Evolutionary conservation across 108 stramenopile genomes (phyloP).

Genomic region (Cyclostephanos invisitatus): DNA sequence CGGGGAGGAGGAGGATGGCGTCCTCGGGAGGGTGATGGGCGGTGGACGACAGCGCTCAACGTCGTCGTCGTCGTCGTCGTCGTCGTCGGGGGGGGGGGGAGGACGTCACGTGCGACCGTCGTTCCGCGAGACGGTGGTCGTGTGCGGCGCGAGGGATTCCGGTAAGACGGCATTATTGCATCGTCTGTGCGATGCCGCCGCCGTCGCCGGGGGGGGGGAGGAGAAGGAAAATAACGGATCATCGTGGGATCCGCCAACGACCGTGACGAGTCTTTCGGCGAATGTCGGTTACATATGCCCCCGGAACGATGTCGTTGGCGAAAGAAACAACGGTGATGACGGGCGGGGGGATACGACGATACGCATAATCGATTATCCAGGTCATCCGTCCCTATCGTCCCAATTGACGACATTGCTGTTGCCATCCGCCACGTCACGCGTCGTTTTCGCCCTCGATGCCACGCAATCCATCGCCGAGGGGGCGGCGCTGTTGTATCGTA

Average conservation of each 20-base stretch:
- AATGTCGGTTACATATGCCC: conserved; percentile 55
- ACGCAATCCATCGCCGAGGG: conserved; percentile 66
- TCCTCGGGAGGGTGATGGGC: background rate
- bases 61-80: too few species aligned
- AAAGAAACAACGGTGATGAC: background rate
- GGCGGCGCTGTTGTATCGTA: conserved; percentile 60
- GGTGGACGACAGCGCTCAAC: background rate
- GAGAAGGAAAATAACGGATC: background rate
- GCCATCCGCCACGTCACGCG: conserved; percentile 11
- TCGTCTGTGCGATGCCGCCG: conserved; percentile 12
- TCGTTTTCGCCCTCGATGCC: conserved; percentile 66
- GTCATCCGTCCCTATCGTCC: conserved; percentile 47
- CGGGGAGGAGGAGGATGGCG: conserved; percentile 20
- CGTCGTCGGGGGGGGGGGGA: conserved; percentile 9
- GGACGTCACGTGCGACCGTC: background rate
- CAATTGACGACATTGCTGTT: conserved; percentile 31
- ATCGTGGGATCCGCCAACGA: conserved; percentile 36
- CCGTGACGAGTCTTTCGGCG: conserved; percentile 66
- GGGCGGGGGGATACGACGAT: conserved; percentile 16
- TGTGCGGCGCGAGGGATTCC: conserved; percentile 30
- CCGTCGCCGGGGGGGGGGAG: too few species aligned
- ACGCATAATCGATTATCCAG: conserved; percentile 75
- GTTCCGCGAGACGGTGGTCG: conserved; percentile 39
- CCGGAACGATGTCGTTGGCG: background rate
- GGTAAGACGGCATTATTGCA: conserved; percentile 49